These are phyloP conservation scores for Extremus antarcticus DNA, from an alignment of 495 filamentous ascomycete genomes.

Conservation along the genomic window DNA sequence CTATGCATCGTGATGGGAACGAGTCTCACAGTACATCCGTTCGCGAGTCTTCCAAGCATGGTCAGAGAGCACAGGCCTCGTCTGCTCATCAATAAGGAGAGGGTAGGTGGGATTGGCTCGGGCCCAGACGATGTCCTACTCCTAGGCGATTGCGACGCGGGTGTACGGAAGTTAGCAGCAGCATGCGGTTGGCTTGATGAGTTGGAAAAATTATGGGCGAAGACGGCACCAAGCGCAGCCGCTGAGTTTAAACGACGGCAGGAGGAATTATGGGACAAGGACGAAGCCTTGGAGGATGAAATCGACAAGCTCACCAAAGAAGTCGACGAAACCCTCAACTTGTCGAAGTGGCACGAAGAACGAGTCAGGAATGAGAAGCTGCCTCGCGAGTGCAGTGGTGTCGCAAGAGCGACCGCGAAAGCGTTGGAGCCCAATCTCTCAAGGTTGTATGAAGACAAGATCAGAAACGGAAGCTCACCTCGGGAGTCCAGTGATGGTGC, in stretches of 20 bases:
- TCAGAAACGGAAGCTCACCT: not conserved
- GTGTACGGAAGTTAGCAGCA: constrained; percentile 70
- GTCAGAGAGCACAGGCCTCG: constrained; percentile 54
- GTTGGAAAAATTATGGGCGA: constrained; percentile 58
- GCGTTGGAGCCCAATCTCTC: not conserved
- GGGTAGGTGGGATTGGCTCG: constrained; percentile 69
- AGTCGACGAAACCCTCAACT: constrained; percentile 30
- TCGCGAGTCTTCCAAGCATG: constrained; percentile 64
- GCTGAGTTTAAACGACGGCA: constrained; percentile 23
- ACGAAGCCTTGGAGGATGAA: constrained; percentile 40
- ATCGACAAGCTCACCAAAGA: constrained; percentile 32
- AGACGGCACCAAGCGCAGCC: constrained; percentile 33
- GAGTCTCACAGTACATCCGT: constrained; percentile 78
- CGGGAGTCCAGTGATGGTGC: not conserved
- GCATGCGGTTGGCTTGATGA: constrained; percentile 81
- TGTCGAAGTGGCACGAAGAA: constrained; percentile 22
- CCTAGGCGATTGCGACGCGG: constrained; percentile 68
- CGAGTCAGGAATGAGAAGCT: constrained; percentile 7
- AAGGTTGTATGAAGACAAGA: not conserved
- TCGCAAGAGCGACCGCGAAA: not conserved
- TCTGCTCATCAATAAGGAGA: constrained; percentile 77
- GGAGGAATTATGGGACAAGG: constrained; percentile 27
- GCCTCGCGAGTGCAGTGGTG: not conserved
- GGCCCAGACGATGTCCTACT: constrained; percentile 66
- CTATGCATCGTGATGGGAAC: constrained; percentile 86